These are phyloP conservation scores for Phialocephala subalpina DNA, from an alignment of 2,329 filamentous ascomycete species.

Conservation along the genomic window DNA sequence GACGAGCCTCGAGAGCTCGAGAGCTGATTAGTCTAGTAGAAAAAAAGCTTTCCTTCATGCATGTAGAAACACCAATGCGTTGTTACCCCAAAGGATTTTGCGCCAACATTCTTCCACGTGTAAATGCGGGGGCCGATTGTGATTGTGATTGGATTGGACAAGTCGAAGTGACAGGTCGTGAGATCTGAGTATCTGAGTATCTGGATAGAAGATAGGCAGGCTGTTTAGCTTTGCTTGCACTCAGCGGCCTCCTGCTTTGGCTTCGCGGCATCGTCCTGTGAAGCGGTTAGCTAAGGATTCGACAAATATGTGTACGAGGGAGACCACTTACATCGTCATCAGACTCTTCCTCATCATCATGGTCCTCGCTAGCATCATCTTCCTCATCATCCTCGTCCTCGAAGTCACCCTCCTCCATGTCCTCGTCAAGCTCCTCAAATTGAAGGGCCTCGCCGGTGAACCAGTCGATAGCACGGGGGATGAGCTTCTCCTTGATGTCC, in stretches of 20 bases:
- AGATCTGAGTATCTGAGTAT: conserved; percentile 15
- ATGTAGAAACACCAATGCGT: conserved; percentile 28
- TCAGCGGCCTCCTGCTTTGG: conserved; percentile 94
- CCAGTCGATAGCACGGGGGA: conserved; percentile 98
- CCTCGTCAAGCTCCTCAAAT: conserved; percentile 91
- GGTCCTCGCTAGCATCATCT: conserved; percentile 83
- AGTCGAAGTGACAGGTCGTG: conserved; percentile 20
- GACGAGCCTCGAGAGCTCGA: conserved; percentile 31
- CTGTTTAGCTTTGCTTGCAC: conserved; percentile 88
- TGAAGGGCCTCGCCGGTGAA: conserved; percentile 98
- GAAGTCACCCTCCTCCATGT: conserved; percentile 82
- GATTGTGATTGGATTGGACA: no score
- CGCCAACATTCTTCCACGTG: conserved; percentile 24
- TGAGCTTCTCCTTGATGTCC: conserved; percentile 99
- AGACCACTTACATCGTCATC: conserved; percentile 75
- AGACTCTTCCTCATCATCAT: conserved; percentile 77
- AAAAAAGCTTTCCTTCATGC: conserved; percentile 26
- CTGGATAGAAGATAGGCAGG: neutral
- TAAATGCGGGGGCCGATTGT: conserved; percentile 14
- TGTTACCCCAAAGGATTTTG: conserved; percentile 19
- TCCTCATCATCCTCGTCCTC: conserved; percentile 90
- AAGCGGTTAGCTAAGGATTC: conserved; percentile 36
- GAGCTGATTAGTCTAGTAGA: conserved; percentile 45
- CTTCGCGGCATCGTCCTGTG: conserved; percentile 85
- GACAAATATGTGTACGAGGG: conserved; percentile 19